Base-by-base conservation (phyloP, 2,329 filamentous ascomycete species). In the Pleochaeta shiraiana region DNA sequence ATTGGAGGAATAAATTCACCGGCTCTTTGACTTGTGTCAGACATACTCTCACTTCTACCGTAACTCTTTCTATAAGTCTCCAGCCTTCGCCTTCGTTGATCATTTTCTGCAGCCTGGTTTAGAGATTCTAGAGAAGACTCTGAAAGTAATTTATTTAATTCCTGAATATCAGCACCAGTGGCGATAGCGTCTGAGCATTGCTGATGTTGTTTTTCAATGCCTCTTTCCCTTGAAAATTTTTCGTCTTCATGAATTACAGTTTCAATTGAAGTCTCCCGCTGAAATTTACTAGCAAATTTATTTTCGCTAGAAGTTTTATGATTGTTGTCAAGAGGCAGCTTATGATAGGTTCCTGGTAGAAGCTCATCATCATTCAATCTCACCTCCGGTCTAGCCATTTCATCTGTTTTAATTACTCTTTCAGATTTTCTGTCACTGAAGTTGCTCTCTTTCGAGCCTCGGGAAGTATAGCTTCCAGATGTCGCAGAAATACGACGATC, bases 1-100 rank as follows among this genome's bases (percentile, higher is more conserved):
- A 96, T 90, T 5, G 88, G 88, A 6, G 90, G 86, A 4, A 75
- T 74, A 14, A 88, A 81, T 61, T 83, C 77, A 68, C 74, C 77
- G 66, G 69, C 71, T 31, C 81, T 77, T 5, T 81, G 80, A 45
- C 79, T 78, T 12, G 79, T 79, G 14, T 82, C 79, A 0, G 73
- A 72, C 66, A 77, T 77, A 60, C 74, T 75, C 30, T 70, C 70
- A 63, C 71, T 70, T 47, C 80, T 74, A 26, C 39, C 50, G 9
- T 63, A 26, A 67, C 74, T 83, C 59, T 78, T 77, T 65, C 79
- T 74, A 67, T 77, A 74, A 0, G 75, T 76, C 55, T 73, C 73
- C 12, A 71, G 70, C 61, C 75, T 72, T 43, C 74, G 72, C 14
- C 21, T 9, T 43, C 26, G 4, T 34, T 75, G 73, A 65, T 77